A percentile compares a stretch with the other conserved stretches of the same genome.
Evolutionary conservation across 352 stramenopile species (phyloP).

Genomic region (Globisporangium yorkense): DNA sequence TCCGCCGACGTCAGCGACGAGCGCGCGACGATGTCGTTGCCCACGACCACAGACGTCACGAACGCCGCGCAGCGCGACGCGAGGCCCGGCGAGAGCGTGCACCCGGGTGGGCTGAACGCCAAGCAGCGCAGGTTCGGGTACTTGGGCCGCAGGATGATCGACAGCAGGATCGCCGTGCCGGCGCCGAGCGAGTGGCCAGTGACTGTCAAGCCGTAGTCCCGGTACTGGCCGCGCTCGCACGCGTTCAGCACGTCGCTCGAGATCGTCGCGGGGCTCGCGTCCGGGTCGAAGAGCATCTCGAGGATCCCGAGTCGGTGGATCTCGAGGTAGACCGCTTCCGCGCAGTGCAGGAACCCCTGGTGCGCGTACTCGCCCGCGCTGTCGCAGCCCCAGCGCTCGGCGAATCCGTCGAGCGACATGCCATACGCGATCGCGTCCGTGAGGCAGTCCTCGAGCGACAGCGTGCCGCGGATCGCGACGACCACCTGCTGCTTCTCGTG

Average conservation of each 20-base stretch:
- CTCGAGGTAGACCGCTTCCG: slow-evolving; percentile 68
- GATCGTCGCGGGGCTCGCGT: slow-evolving; percentile 33
- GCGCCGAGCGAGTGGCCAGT: slow-evolving; percentile 83
- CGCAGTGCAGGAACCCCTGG: slow-evolving; percentile 77
- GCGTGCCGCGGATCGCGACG: slow-evolving; percentile 74
- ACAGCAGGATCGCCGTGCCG: slow-evolving; percentile 63
- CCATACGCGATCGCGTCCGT: slow-evolving; percentile 85
- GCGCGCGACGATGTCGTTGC: slow-evolving; percentile 80
- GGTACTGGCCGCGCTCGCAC: slow-evolving; percentile 54
- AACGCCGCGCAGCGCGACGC: slow-evolving; percentile 54
- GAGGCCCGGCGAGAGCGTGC: slow-evolving; percentile 67
- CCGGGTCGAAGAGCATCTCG: slow-evolving; percentile 82
- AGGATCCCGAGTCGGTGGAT: slow-evolving; percentile 63
- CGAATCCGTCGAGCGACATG: slow-evolving; percentile 63
- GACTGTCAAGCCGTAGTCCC: slow-evolving; percentile 64
- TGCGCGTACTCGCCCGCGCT: slow-evolving; percentile 68
- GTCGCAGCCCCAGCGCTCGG: slow-evolving; percentile 63
- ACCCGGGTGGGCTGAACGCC: slow-evolving; percentile 73
- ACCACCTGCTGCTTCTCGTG: slow-evolving; percentile 69
- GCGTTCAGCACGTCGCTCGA: slow-evolving; percentile 49
- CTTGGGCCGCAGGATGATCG: slow-evolving; percentile 71
- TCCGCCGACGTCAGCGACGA: slow-evolving; percentile 74
- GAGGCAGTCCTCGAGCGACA: slow-evolving; percentile 85
- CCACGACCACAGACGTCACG: slow-evolving; percentile 74
- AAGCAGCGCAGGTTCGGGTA: slow-evolving; percentile 79